Conservation (phyloP, 768 basidiomycete species). For the Hortiboletus flavorubellus region DNA sequence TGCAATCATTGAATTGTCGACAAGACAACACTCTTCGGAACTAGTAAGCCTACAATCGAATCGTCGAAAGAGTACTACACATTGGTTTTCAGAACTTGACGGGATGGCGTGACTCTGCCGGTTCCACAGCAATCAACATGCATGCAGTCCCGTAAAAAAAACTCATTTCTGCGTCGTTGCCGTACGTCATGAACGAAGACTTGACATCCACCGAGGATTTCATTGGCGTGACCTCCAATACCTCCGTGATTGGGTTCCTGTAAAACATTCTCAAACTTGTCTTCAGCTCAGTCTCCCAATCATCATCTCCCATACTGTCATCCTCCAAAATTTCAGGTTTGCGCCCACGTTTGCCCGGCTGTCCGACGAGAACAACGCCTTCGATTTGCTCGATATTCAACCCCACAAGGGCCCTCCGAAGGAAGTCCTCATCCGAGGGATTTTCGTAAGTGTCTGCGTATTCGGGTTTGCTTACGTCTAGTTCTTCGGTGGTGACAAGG, state of each 20-base stretch:
- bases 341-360: too few relatives aligned
- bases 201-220: not conserved
- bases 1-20: not conserved
- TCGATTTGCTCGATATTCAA: not conserved
- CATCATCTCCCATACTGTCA: too few relatives aligned
- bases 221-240: constrained; percentile 3
- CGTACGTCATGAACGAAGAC: not conserved
- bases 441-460: not conserved
- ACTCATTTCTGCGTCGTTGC: not conserved
- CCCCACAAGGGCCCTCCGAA: not conserved
- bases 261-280: not conserved
- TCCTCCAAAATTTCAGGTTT: too few relatives aligned
- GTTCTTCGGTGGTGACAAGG: not conserved
- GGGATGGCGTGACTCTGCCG: not conserved
- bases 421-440: not conserved
- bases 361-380: not conserved
- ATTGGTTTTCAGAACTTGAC: not conserved
- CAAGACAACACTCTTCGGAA: not conserved
- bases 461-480: not conserved
- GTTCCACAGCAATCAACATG: constrained; percentile 1
- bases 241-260: not conserved
- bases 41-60: not conserved
- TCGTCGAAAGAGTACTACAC: not conserved
- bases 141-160: constrained; percentile 10
- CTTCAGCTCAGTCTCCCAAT: too few relatives aligned